Evolutionary conservation across 495 filamentous ascomycete genomes (phyloP), one percentile per base, ranked within the genome.

Genomic region (Recurvomyces mirabilis): DNA sequence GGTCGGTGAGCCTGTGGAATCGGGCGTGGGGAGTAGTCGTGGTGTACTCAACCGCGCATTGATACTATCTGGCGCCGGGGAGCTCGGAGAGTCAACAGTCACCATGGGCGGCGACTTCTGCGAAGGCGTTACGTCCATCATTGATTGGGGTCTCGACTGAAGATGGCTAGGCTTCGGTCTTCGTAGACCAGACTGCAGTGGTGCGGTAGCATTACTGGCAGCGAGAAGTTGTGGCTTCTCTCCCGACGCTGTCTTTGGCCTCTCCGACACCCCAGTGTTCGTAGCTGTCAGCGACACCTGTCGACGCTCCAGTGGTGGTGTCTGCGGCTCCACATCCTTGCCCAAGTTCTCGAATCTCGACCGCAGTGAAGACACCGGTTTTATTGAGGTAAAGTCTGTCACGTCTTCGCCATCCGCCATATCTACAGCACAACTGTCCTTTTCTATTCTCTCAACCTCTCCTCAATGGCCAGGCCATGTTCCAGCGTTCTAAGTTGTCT

Each of bases 301-400:
- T 65, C 60, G 63, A 58, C 63, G 30, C 65, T 57, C 37, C 65
- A n/a, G n/a, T n/a, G n/a, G n/a, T 49, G 48, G 63, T 45, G 54
- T 42, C 54, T 59, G 57, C 35, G 56, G 59, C 49, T 57, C 65
- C 53, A 58, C 51, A 55, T 65, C 74, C 40, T 67, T 57, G 51
- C 74, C 75, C 28, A 79, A 73, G 45, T 82, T 82, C 69, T 98
- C 91, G 57, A 98, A 98, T 59, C 89, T 82, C 31, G 87, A 91
- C 36, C 85, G 74, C 24, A 96, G 69, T 34, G 89, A 93, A 31
- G 91, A 98, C 20, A 98, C 91, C 0, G 91, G 84, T 68, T 45
- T 51, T 31, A 56, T 66, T 15, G 39, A 46, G 15, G 50, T 41
- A 9, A 17, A 22, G 47, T 53, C 46, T 14, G 31, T 38, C 10